phyloP scores from a whole-genome alignment of 371 early-diverging fungal genomes.

The Blyttiomyces sp. region DNA sequence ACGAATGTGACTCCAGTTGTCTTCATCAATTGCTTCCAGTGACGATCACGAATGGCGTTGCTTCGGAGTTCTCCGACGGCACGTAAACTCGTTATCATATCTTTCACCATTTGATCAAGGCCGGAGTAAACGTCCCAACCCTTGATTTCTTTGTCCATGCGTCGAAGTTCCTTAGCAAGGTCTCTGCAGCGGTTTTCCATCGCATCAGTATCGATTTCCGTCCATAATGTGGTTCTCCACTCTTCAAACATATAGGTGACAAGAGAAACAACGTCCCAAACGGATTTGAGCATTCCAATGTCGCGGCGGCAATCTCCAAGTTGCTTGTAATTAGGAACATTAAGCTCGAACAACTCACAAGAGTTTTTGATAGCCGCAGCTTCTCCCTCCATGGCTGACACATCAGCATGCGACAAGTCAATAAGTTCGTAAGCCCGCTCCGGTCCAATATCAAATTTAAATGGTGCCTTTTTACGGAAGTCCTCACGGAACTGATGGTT shows the following conservation, averaged over 20 bases:
- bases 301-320: slow-evolving; percentile 59
- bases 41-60: slow-evolving; percentile 58
- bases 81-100: slow-evolving; percentile 59
- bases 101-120: slow-evolving; percentile 62
- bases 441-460: slow-evolving; percentile 54
- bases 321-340: slow-evolving; percentile 54
- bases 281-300: slow-evolving; percentile 56
- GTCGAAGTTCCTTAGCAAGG: slow-evolving; percentile 54
- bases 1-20: slow-evolving; percentile 63
- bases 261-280: slow-evolving; percentile 59
- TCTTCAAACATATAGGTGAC: slow-evolving; percentile 58
- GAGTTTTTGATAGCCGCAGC: slow-evolving; percentile 49
- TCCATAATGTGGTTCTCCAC: slow-evolving; percentile 59
- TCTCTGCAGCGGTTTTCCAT: slow-evolving; percentile 60
- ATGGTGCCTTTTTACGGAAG: slow-evolving; percentile 60
- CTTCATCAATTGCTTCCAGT: slow-evolving; percentile 68
- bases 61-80: slow-evolving; percentile 63
- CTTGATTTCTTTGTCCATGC: slow-evolving; percentile 66
- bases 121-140: slow-evolving; percentile 63
- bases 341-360: slow-evolving; percentile 60
- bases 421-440: slow-evolving; percentile 46
- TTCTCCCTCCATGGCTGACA: slow-evolving; percentile 54
- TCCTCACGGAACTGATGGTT: slow-evolving; percentile 61
- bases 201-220: slow-evolving; percentile 56
- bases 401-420: slow-evolving; percentile 49